These are phyloP conservation scores for Trypethelium eluteriae DNA, from an alignment of 495 filamentous ascomycete species.

Conservation along the genomic window DNA sequence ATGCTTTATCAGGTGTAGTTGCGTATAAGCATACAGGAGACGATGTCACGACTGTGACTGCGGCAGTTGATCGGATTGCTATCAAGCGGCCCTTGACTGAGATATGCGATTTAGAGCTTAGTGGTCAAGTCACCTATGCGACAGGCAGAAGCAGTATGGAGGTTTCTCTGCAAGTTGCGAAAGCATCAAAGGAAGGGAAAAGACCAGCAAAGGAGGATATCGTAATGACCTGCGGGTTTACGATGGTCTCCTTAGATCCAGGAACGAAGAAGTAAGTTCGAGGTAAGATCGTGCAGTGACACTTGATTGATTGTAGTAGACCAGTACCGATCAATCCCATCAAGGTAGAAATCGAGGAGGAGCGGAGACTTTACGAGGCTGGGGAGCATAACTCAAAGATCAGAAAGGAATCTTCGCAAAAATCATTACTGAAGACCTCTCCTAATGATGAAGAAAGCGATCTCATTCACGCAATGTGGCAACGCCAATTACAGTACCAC, in stretches of 20 bases:
- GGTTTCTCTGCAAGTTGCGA: conserved; percentile 66
- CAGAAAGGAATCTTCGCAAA: conserved; percentile 60
- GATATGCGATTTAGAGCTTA: conserved; percentile 74
- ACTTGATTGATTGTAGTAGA: conserved; percentile 25
- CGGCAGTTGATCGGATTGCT: conserved; percentile 71
- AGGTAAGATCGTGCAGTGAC: conserved; percentile 13
- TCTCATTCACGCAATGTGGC: conserved; percentile 75
- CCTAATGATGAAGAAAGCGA: conserved; percentile 71
- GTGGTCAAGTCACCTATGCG: conserved; percentile 72
- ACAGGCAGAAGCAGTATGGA: conserved; percentile 77
- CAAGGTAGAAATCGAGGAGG: conserved; percentile 59
- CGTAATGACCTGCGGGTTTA: conserved; percentile 72
- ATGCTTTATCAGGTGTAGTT: conserved; percentile 71
- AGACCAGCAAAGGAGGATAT: conserved; percentile 58
- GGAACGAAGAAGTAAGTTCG: conserved; percentile 56
- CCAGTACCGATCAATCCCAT: conserved; percentile 54
- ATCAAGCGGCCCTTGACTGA: conserved; percentile 65
- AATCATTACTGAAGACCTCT: conserved; percentile 59
- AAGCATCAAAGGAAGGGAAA: conserved; percentile 50
- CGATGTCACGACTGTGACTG: conserved; percentile 69
- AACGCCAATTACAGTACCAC: conserved; percentile 60
- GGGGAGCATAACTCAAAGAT: conserved; percentile 67
- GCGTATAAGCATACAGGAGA: conserved; percentile 79
- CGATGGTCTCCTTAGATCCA: conserved; percentile 75
- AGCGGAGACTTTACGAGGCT: conserved; percentile 56